Evolutionary conservation across 2,329 filamentous ascomycete species (phyloP).

Genomic region (Trichoderma atroviride): DNA sequence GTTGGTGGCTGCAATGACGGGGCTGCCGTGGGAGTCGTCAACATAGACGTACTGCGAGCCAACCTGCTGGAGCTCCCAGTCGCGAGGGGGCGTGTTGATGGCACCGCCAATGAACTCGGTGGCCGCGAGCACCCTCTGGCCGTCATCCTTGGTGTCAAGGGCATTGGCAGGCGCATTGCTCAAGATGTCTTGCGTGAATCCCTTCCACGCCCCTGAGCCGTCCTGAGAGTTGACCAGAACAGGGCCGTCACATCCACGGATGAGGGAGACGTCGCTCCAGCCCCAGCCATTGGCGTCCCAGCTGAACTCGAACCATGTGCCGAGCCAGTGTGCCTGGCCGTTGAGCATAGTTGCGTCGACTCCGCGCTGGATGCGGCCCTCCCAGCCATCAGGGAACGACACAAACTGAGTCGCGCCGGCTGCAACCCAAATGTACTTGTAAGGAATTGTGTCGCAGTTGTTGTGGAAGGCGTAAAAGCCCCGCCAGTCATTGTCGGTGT

Average conservation of each 20-base stretch:
- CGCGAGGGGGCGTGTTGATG: constrained; percentile 31
- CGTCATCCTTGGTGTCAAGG: constrained; percentile 8
- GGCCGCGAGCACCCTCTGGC: constrained; percentile 33
- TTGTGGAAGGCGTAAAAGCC: constrained; percentile 32
- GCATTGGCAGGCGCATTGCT: constrained; percentile 31
- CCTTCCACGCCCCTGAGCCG: constrained; percentile 32
- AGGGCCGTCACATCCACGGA: constrained; percentile 36
- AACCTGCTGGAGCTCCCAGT: constrained; percentile 33
- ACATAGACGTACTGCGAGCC: constrained; percentile 33
- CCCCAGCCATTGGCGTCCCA: constrained; percentile 31
- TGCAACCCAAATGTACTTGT: constrained; percentile 36
- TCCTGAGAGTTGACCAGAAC: constrained; percentile 32
- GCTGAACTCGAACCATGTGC: constrained; percentile 36
- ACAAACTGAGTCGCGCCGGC: constrained; percentile 32
- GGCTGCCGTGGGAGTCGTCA: constrained; percentile 34
- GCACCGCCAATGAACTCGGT: constrained; percentile 32
- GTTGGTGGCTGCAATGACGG: constrained; percentile 32
- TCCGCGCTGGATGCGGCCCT: constrained; percentile 35
- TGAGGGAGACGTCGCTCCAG: constrained; percentile 36
- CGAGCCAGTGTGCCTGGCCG: constrained; percentile 33
- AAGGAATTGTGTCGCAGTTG: constrained; percentile 34
- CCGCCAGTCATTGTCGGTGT: not conserved
- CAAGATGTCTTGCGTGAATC: constrained; percentile 34
- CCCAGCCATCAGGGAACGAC: constrained; percentile 33
- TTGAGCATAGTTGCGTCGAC: constrained; percentile 33